Evolutionary conservation across 306 rosid genomes (phyloP), one percentile per base, ranked within the genome.

Genomic region (Casuarina cunninghamiana): DNA sequence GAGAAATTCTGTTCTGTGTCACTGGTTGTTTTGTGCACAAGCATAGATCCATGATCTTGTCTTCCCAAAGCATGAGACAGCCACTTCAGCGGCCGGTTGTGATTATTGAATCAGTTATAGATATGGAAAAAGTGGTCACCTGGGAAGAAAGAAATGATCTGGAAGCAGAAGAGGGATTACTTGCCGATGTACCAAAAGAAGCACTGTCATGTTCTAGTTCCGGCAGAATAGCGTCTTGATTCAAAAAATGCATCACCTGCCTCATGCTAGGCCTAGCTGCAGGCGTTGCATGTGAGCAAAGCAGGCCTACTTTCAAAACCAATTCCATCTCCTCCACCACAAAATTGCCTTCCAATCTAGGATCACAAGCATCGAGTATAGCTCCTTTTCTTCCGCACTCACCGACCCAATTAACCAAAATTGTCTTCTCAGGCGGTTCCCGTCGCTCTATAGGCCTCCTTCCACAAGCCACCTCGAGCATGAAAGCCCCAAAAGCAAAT

Each of bases 401-500:
- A 9, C 1, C 1, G 5, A 58, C 65, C 65, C 65, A 58, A 58
- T 58, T 38, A 58, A 58, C 65, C 65, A 58, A 10, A 58, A 21
- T 3, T 2, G 26, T 10, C 4, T 8, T 6, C 26, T 21, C 65
- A 58, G 65, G 6, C 65, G 0, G 6, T 4, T 7, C 67, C 16
- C 2, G 2, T 9, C 2, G 11, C 50, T 60, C 21, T 15, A 16
- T 16, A 1, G 75, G 62, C 61, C 8, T 72, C 50, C 75, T 72
- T 51, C 62, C 75, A 9, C 75, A 51, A 35, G 75, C 75, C 2
- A 72, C 62, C 5, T 51, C 75, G 0, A 72, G 75, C 62, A 72
- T 35, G 37, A 72, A 72, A 0, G 62, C 75, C 37, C 75, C 75
- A 3, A 51, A 71, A 16, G 75, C 75, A 10, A 7, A 61, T 7